Evolutionary conservation across 169 alveolate genomes (phyloP), one percentile per base, ranked within the genome.

Genomic region (Plasmodium ovale): DNA sequence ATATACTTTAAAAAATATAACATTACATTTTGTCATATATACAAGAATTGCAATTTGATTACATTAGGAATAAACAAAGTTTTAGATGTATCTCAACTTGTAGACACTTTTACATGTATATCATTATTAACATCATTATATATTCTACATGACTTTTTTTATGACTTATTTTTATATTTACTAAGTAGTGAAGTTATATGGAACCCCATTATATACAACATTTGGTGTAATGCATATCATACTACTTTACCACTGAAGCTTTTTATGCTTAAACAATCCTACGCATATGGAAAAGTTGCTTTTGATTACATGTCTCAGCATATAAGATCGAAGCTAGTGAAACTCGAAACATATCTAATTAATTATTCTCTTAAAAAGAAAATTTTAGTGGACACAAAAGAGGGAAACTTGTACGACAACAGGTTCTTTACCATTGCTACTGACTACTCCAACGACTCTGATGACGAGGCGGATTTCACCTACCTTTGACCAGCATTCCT

Each of bases 151-250:
- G 67, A 74, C 60, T 47, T 35, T 25, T 74, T 74, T 35, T 74
- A 47, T 59, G 67, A 74, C n/a, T 29, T 37, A 9, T 64, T 74
- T 59, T 21, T 74, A 12, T 37, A 59, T 19, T 53, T 74, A 42
- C 60, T 74, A 9, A 74, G 88, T 74, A 74, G 88, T 31, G 73
- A 74, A 59, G 29, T 74, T 7, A 74, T 74, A 10, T 74, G 88
- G 88, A 58, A 74, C 53, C 88, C 88, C 1, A 31, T 59, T 42
- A 5, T 74, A 25, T 74, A 74, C 53, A 74, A 74, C 51, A 21
- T 60, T 10, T 74, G 88, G 88, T 74, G 88, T 27, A 74, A 60
- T 51, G 33, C 60, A 39, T 53, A 74, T 21, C 73, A 74, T 47
- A 74, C 88, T 14, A 74, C 88, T 5, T 74, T 74, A 49, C 88